phyloP scores from a whole-genome alignment of 805 yeast species.

The Jamesozyma gamospora region DNA sequence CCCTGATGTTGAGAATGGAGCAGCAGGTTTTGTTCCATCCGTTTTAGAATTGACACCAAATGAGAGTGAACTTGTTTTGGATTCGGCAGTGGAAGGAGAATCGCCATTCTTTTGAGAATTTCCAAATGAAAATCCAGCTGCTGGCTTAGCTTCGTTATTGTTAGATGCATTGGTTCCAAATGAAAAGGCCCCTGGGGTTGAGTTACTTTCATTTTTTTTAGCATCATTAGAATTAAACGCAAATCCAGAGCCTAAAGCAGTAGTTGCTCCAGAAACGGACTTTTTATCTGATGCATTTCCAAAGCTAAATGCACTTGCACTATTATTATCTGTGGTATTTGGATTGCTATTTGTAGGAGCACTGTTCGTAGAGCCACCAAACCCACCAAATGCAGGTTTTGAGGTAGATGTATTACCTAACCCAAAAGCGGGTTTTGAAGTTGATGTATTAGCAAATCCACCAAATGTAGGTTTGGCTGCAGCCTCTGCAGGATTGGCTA shows the following conservation, averaged over 20 bases:
- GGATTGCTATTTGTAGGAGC: background rate
- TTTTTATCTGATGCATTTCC: background rate
- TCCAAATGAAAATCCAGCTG: background rate
- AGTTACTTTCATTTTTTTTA: background rate
- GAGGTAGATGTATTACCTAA: background rate
- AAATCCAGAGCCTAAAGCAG: background rate
- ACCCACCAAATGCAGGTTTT: constrained; percentile 5
- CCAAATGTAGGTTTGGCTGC: constrained; percentile 5
- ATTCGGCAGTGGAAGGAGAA: background rate
- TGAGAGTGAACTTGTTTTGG: constrained; percentile 10
- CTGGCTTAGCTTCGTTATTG: background rate
- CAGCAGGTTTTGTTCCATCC: constrained; percentile 3
- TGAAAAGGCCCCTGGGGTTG: background rate
- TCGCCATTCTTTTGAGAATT: background rate
- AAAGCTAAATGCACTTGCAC: background rate
- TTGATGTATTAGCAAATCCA: constrained; percentile 3
- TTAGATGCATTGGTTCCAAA: background rate
- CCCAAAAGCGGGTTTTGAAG: background rate
- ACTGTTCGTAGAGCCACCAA: constrained; percentile 2
- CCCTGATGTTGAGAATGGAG: constrained; percentile 1
- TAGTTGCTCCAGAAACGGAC: background rate
- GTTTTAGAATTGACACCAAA: constrained; percentile 8
- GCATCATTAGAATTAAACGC: background rate
- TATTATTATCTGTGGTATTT: background rate
- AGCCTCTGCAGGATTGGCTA: background rate